Conservation (phyloP, 164 flowering plant genomes). For the Vitis rupestris region DNA sequence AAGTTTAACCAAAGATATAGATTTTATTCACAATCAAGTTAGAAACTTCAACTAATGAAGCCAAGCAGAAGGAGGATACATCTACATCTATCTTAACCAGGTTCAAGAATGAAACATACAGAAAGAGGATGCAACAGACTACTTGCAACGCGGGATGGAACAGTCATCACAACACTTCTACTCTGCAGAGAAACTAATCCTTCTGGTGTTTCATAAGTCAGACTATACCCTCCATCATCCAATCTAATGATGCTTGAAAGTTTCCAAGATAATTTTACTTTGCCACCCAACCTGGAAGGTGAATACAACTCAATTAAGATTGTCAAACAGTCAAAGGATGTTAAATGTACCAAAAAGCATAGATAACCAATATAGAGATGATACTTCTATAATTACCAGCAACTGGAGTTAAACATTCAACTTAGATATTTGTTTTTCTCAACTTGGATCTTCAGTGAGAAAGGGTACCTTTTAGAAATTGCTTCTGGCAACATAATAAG, state of each 20-base stretch:
- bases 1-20: background rate
- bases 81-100: background rate
- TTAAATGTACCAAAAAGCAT: background rate
- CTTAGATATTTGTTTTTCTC: background rate
- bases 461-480: slow-evolving; percentile 64
- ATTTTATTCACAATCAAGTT: background rate
- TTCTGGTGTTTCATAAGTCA: slow-evolving; percentile 87
- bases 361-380: background rate
- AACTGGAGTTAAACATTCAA: background rate
- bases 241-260: slow-evolving; percentile 56
- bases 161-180: slow-evolving; percentile 77
- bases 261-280: slow-evolving; percentile 87
- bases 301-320: background rate
- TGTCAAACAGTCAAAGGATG: background rate
- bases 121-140: slow-evolving; percentile 75
- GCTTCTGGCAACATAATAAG: slow-evolving; percentile 83
- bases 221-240: slow-evolving; percentile 50
- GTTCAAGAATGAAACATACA: slow-evolving; percentile 44
- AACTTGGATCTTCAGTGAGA: background rate
- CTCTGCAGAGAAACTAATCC: slow-evolving; percentile 60
- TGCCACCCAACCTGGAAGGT: slow-evolving; percentile 67
- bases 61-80: background rate
- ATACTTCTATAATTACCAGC: background rate
- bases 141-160: slow-evolving; percentile 85
- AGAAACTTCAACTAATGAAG: background rate